Conservation (phyloP, 352 stramenopile genomes). For the Phytophthora rubi region DNA sequence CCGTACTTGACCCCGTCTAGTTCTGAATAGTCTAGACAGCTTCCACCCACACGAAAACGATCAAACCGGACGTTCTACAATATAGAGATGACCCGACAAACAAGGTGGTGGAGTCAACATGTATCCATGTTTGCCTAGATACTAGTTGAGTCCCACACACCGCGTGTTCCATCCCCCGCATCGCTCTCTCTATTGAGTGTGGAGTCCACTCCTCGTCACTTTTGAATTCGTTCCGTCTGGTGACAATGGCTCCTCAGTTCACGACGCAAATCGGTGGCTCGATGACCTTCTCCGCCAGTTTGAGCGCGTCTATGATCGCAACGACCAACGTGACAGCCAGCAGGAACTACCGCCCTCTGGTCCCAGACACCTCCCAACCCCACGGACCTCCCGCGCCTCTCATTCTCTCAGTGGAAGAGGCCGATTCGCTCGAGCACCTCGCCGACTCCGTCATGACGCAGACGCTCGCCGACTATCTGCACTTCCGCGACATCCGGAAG, state of each 20-base stretch:
- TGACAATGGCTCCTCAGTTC: slow-evolving; percentile 29
- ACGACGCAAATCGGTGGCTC: slow-evolving; percentile 27
- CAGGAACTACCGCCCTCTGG: slow-evolving; percentile 21
- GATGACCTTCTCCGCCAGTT: slow-evolving; percentile 38
- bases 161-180: not conserved
- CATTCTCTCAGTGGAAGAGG: slow-evolving; percentile 33
- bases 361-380: slow-evolving; percentile 8
- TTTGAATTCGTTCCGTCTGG: slow-evolving; percentile 1
- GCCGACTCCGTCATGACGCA: slow-evolving; percentile 40
- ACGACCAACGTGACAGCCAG: slow-evolving; percentile 21
- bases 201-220: slow-evolving; percentile 6
- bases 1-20: no score
- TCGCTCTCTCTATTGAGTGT: not conserved
- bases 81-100: not conserved
- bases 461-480: slow-evolving; percentile 37
- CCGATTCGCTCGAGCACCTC: slow-evolving; percentile 31
- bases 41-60: not conserved
- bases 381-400: slow-evolving; percentile 23
- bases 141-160: not conserved
- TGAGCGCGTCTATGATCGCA: slow-evolving; percentile 24
- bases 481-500: slow-evolving; percentile 41
- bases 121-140: slow-evolving; percentile 1
- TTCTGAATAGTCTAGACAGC: no score
- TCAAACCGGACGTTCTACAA: slow-evolving; percentile 1
- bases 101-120: not conserved